phyloP scores from a whole-genome alignment of 1,284 basidiomycete species.

The Cryptococcus neoformans region DNA sequence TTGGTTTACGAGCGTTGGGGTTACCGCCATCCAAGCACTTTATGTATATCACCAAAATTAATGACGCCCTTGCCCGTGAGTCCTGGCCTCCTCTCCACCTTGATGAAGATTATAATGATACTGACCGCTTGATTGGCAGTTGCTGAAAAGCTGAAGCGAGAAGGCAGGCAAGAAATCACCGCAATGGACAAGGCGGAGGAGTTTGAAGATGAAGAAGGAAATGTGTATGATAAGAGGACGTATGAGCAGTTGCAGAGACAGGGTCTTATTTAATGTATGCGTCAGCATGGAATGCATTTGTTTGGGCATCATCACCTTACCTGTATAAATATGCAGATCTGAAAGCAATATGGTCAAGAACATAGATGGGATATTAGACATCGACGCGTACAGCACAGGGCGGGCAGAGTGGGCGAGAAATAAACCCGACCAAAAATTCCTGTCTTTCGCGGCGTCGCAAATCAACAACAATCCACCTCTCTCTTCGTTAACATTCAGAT shows the following conservation, averaged over 20 bases:
- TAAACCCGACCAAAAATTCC: too few relatives aligned
- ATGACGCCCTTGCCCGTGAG: constrained; percentile 89
- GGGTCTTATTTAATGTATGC: constrained; percentile 39
- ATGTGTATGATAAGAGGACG: constrained; percentile 65
- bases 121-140: constrained; percentile 55
- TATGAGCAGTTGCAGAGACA: constrained; percentile 49
- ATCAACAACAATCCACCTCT: too few relatives aligned
- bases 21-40: constrained; percentile 93
- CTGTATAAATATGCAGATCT: too few relatives aligned
- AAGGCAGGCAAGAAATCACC: constrained; percentile 85
- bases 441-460: too few relatives aligned
- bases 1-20: constrained; percentile 96
- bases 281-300: too few relatives aligned
- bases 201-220: constrained; percentile 93
- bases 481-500: too few relatives aligned
- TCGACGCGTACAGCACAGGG: too few relatives aligned
- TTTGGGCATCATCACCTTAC: too few relatives aligned
- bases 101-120: not conserved
- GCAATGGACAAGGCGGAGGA: constrained; percentile 94
- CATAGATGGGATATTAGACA: too few relatives aligned
- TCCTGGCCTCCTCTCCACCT: constrained; percentile 19
- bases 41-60: constrained; percentile 95
- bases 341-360: too few relatives aligned
- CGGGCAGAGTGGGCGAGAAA: too few relatives aligned
- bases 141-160: constrained; percentile 91